phyloP scores from a whole-genome alignment of 352 stramenopile genomes.

The Globisporangium middletonii region DNA sequence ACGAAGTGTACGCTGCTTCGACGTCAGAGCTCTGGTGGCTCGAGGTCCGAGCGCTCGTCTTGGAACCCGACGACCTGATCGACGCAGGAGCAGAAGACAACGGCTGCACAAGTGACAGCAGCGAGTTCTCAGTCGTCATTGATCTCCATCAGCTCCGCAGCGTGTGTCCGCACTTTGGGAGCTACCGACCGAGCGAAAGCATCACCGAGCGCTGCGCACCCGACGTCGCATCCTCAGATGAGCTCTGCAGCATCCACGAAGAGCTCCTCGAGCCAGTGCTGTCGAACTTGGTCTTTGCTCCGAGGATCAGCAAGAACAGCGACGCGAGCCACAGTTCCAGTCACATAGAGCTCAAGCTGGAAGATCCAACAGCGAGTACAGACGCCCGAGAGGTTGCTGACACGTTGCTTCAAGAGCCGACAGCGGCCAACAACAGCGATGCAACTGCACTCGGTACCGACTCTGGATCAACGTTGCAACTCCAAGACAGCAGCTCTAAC shows the following conservation, averaged over 20 bases:
- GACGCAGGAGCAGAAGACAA: neutral
- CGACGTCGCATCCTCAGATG: slow-evolving; percentile 5
- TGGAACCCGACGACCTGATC: slow-evolving; percentile 15
- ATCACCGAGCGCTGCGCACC: slow-evolving; percentile 2
- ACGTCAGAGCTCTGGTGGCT: slow-evolving; percentile 63
- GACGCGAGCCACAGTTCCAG: neutral
- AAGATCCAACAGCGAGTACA: neutral
- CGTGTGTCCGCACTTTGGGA: slow-evolving; percentile 31
- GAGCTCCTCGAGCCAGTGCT: slow-evolving; percentile 42
- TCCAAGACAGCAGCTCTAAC: too few relatives aligned
- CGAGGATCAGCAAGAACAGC: neutral
- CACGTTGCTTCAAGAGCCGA: too few relatives aligned
- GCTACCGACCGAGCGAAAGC: slow-evolving; percentile 48
- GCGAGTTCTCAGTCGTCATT: slow-evolving; percentile 18
- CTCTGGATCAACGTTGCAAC: too few relatives aligned
- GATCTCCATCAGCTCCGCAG: slow-evolving; percentile 31
- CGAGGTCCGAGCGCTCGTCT: slow-evolving; percentile 29
- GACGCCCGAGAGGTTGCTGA: too few relatives aligned
- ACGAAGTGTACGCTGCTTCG: slow-evolving; percentile 42
- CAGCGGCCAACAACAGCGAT: too few relatives aligned
- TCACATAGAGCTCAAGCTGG: slow-evolving; percentile 34
- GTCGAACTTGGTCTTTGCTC: slow-evolving; percentile 15
- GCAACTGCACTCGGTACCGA: too few relatives aligned
- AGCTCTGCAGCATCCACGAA: slow-evolving; percentile 51
- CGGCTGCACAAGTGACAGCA: neutral